These are phyloP conservation scores for Aspergillus tamarii DNA, from an alignment of 2,329 filamentous ascomycete species.

Conservation along the genomic window DNA sequence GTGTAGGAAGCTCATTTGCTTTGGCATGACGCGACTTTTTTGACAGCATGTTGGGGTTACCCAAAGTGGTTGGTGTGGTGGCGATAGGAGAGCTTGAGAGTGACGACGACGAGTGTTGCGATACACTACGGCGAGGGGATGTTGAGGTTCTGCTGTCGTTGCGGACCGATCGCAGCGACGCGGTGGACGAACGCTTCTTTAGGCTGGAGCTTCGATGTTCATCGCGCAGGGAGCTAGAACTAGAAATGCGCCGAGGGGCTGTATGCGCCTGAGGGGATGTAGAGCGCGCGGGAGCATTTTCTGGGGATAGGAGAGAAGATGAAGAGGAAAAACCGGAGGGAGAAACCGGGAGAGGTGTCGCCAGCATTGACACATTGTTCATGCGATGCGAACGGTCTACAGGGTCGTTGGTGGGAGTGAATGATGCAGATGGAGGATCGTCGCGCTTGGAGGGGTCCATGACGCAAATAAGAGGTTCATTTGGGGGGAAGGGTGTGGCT, in stretches of 20 bases:
- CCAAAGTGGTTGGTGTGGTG: conserved; percentile 12
- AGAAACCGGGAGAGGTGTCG: conserved; percentile 31
- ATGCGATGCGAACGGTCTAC: conserved; percentile 29
- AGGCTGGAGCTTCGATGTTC: conserved; percentile 42
- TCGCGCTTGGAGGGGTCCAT: conserved; percentile 37
- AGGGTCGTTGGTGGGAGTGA: conserved; percentile 24
- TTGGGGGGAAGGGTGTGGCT: conserved; percentile 6
- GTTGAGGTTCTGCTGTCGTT: conserved; percentile 28
- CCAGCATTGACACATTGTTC: conserved; percentile 31
- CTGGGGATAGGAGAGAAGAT: conserved; percentile 29
- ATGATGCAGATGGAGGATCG: conserved; percentile 25
- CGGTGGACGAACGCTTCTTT: conserved; percentile 43
- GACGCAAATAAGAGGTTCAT: conserved; percentile 26
- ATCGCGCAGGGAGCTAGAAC: conserved; percentile 40
- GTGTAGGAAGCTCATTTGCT: conserved; percentile 25
- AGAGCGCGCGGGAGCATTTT: conserved; percentile 26
- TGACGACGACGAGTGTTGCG: conserved; percentile 38
- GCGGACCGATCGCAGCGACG: conserved; percentile 41
- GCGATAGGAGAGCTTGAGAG: conserved; percentile 30
- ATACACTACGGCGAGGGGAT: conserved; percentile 36
- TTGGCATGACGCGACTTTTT: conserved; percentile 28
- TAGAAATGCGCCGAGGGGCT: conserved; percentile 36
- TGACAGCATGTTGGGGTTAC: conserved; percentile 30
- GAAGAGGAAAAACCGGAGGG: conserved; percentile 24
- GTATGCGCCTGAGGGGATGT: conserved; percentile 22